A percentile compares a stretch with the other conserved stretches of the same genome.
phyloP scores from a whole-genome alignment of 768 basidiomycete genomes.

The Ramaria rubella region DNA sequence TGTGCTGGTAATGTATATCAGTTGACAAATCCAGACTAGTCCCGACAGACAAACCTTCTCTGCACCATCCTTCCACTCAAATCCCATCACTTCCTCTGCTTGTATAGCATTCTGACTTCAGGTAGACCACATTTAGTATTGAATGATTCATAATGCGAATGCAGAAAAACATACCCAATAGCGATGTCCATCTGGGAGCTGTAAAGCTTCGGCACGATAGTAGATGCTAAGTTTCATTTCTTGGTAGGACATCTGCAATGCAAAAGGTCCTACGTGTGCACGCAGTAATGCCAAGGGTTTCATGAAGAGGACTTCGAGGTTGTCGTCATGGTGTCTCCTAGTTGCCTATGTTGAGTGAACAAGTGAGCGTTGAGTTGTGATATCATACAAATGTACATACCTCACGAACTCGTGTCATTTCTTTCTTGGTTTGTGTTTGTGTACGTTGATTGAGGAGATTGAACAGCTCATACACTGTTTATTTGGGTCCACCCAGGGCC shows the following conservation, averaged over 20 bases:
- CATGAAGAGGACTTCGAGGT: too few species aligned
- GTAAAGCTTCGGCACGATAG: too few species aligned
- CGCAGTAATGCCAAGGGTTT: constrained; percentile 20
- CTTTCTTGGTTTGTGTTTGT: constrained; percentile 13
- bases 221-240: constrained; percentile 30
- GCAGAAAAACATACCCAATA: constrained; percentile 24
- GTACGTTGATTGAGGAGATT: constrained; percentile 23
- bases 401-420: constrained; percentile 16
- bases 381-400: neutral
- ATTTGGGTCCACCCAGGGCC: too few species aligned
- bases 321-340: constrained; percentile 21
- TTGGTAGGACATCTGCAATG: constrained; percentile 22
- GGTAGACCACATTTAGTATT: neutral
- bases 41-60: neutral
- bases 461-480: too few species aligned
- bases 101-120: too few species aligned
- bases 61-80: constrained; percentile 7
- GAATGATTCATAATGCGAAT: neutral
- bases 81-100: too few species aligned
- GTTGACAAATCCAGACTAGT: constrained; percentile 14
- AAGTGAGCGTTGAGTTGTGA: neutral
- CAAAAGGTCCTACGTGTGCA: constrained; percentile 25
- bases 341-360: constrained; percentile 20
- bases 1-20: neutral
- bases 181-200: constrained; percentile 20